phyloP scores from a whole-genome alignment of 441 rosid species.

The Gossypium gossypioides region DNA sequence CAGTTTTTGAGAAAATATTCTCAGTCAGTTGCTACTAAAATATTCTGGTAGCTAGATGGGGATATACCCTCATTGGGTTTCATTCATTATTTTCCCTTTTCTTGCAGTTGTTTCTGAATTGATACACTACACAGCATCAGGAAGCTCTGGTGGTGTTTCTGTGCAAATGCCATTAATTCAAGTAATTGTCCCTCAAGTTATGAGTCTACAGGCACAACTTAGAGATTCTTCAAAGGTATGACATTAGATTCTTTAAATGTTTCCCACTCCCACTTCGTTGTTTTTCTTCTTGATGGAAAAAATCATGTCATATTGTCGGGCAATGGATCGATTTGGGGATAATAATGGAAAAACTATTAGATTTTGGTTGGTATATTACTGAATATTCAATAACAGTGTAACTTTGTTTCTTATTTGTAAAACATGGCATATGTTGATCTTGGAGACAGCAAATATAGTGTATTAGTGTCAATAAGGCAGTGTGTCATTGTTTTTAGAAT shows the following conservation, averaged over 20 bases:
- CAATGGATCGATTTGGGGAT: background rate
- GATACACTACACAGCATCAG: conserved; percentile 77
- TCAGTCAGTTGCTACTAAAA: conserved; percentile 5
- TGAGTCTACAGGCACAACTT: conserved; percentile 73
- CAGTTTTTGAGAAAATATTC: conserved; percentile 14
- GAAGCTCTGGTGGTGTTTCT: conserved; percentile 67
- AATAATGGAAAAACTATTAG: background rate
- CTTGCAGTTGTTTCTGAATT: conserved; percentile 82
- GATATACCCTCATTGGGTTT: background rate
- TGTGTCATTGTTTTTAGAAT: background rate
- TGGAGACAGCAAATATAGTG: background rate
- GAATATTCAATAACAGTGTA: background rate
- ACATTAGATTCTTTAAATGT: background rate
- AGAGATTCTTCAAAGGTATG: conserved; percentile 85
- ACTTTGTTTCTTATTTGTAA: background rate
- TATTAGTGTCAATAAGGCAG: background rate
- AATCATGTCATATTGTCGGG: background rate
- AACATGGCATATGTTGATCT: background rate
- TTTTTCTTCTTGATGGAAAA: background rate
- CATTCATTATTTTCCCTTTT: conserved; percentile 12
- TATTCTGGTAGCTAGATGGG: background rate
- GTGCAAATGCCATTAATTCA: conserved; percentile 86
- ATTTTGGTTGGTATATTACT: background rate
- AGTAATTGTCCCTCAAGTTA: conserved; percentile 83
- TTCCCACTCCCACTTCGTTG: background rate